Conservation (phyloP, 116 monocot genomes). For the Trichopus zeylanicus region DNA sequence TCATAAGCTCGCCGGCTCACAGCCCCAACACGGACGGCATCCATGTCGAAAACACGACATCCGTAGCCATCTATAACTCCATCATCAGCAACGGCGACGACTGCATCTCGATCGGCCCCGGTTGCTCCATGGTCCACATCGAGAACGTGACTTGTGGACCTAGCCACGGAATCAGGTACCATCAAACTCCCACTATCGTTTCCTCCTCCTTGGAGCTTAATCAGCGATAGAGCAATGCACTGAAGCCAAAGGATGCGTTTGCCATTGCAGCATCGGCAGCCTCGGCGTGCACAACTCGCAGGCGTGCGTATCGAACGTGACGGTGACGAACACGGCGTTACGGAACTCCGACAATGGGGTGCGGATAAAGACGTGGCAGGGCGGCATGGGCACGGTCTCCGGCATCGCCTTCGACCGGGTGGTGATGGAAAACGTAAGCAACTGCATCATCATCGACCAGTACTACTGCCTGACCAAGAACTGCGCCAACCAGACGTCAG, state of each 20-base stretch:
- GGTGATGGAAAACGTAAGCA: slow-evolving; percentile 69
- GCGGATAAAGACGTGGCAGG: slow-evolving; percentile 98
- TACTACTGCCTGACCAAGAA: slow-evolving; percentile 67
- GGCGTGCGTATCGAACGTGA: slow-evolving; percentile 79
- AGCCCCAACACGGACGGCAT: slow-evolving; percentile 99
- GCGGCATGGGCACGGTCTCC: slow-evolving; percentile 73
- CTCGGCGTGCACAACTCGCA: slow-evolving; percentile 57
- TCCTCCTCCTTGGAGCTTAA: too few relatives aligned
- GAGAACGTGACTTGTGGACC: slow-evolving; percentile 76
- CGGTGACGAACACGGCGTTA: slow-evolving; percentile 51
- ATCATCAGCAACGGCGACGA: slow-evolving; percentile 91
- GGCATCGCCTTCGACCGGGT: slow-evolving; percentile 52
- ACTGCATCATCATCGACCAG: slow-evolving; percentile 93
- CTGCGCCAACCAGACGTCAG: slow-evolving; percentile 58
- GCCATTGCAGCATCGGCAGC: slow-evolving; percentile 70
- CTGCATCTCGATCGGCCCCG: slow-evolving; percentile 87
- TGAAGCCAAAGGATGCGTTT: too few relatives aligned
- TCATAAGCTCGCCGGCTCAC: slow-evolving; percentile 57
- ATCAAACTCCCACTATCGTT: too few relatives aligned
- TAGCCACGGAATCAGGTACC: slow-evolving; percentile 81
- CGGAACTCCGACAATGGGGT: slow-evolving; percentile 79
- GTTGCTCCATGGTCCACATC: slow-evolving; percentile 51
- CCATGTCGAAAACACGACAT: slow-evolving; percentile 59
- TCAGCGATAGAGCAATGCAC: too few relatives aligned
- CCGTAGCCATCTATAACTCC: slow-evolving; percentile 66